Evolutionary conservation across 129 eudicot genomes (phyloP).

Genomic region (Flaveria robusta): DNA sequence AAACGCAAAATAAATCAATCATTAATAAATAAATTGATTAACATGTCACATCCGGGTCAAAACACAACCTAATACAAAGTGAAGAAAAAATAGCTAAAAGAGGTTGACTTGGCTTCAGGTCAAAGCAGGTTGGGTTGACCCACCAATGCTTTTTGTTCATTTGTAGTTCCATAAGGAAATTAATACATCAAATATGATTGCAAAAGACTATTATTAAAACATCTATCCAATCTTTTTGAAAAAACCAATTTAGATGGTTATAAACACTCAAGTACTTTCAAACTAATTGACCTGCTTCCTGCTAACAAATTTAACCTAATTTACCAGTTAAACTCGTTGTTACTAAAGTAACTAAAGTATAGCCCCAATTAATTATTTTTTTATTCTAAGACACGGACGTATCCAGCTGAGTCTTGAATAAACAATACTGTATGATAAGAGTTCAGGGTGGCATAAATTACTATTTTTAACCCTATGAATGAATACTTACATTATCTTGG

Average conservation of each 20-base stretch:
- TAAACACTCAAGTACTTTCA: background rate
- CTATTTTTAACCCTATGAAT: background rate
- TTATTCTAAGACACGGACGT: background rate
- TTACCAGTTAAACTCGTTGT: background rate
- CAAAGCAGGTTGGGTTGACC: background rate
- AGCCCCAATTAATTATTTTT: background rate
- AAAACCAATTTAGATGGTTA: background rate
- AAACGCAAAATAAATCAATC: background rate
- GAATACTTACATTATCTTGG: slow-evolving; percentile 83
- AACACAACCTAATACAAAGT: background rate
- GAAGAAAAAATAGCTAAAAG: background rate
- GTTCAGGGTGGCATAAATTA: slow-evolving; percentile 3
- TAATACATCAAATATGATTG: background rate
- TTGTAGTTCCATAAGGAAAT: too few relatives aligned
- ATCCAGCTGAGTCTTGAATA: too few relatives aligned
- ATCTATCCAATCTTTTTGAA: background rate
- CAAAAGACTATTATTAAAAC: background rate
- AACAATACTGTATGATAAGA: background rate
- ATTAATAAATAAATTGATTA: background rate
- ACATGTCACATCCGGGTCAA: background rate
- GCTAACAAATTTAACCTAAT: background rate
- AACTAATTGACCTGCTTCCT: background rate
- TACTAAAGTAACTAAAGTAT: background rate
- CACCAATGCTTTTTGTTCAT: background rate
- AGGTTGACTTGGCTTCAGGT: background rate